phyloP scores from a whole-genome alignment of 371 early-diverging fungal genomes.

The Thermomucor indicae-seudaticae region DNA sequence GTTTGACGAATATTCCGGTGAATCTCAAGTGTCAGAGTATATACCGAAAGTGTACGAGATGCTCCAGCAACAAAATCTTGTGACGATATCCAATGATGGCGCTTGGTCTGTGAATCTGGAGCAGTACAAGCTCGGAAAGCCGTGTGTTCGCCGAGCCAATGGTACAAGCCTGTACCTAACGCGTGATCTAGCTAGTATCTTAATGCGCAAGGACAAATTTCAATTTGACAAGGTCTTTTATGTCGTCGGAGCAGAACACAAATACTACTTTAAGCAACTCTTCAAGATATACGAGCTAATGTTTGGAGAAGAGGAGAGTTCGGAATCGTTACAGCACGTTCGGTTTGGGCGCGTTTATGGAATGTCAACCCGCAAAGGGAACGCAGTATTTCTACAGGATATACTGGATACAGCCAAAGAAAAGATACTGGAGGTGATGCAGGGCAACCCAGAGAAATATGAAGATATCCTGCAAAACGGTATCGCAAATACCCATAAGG shows the following conservation, averaged over 20 bases:
- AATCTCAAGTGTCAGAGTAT: constrained; percentile 78
- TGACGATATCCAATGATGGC: constrained; percentile 40
- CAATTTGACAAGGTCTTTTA: constrained; percentile 86
- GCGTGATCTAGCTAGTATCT: constrained; percentile 92
- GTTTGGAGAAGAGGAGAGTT: neutral
- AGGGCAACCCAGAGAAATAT: constrained; percentile 63
- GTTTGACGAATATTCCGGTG: constrained; percentile 97
- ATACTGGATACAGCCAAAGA: constrained; percentile 85
- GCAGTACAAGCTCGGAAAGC: constrained; percentile 67
- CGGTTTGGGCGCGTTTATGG: constrained; percentile 93
- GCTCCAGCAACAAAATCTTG: constrained; percentile 26
- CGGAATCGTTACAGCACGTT: constrained; percentile 81
- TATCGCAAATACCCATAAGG: constrained; percentile 1
- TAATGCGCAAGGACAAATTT: constrained; percentile 74
- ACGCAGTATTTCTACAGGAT: constrained; percentile 94
- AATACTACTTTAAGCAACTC: constrained; percentile 87
- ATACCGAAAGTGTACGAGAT: constrained; percentile 67
- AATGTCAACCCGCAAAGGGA: constrained; percentile 97
- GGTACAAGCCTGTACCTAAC: constrained; percentile 95
- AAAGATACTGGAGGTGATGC: constrained; percentile 84
- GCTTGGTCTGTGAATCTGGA: constrained; percentile 77
- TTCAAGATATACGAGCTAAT: constrained; percentile 83
- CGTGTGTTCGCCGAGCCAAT: constrained; percentile 81
- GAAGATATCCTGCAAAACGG: constrained; percentile 51
- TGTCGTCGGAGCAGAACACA: constrained; percentile 92